Evolutionary conservation across 805 yeast species (phyloP).

Genomic region (Lipomyces oligophaga): DNA sequence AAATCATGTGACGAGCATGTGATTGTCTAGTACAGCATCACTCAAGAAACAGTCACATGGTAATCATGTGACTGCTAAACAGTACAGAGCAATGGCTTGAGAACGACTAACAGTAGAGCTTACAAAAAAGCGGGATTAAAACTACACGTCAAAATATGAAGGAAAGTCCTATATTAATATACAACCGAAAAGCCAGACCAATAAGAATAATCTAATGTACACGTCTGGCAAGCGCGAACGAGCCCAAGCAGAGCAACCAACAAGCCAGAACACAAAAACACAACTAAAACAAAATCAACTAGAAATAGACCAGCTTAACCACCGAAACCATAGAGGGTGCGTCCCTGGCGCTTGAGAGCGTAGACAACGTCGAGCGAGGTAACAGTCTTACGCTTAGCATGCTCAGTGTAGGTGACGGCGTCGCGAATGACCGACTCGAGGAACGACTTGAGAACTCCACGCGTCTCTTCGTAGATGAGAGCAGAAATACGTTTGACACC

Average conservation of each 20-base stretch:
- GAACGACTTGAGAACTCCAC: conserved; percentile 93
- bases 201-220: conserved; percentile 2
- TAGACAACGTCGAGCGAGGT: conserved; percentile 98
- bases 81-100: too few relatives aligned
- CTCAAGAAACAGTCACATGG: too few relatives aligned
- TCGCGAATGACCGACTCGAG: conserved; percentile 97
- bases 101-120: too few relatives aligned
- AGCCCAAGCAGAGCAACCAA: too few relatives aligned
- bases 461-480: conserved; percentile 96
- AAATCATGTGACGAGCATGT: too few relatives aligned
- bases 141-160: too few relatives aligned
- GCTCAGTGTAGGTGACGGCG: conserved; percentile 99
- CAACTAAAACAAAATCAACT: too few relatives aligned
- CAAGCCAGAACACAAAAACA: too few relatives aligned
- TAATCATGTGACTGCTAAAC: too few relatives aligned
- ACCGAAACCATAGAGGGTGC: conserved; percentile 99
- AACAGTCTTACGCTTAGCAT: conserved; percentile 99
- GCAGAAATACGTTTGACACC: conserved; percentile 99
- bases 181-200: conserved; percentile 13
- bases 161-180: conserved; percentile 7
- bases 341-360: conserved; percentile 99
- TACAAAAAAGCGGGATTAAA: too few relatives aligned
- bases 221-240: conserved; percentile 1
- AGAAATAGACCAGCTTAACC: too few relatives aligned
- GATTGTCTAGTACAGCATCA: too few relatives aligned